These are phyloP conservation scores for Erucastrum elatum DNA, from an alignment of 345 rosid species.

Conservation along the genomic window DNA sequence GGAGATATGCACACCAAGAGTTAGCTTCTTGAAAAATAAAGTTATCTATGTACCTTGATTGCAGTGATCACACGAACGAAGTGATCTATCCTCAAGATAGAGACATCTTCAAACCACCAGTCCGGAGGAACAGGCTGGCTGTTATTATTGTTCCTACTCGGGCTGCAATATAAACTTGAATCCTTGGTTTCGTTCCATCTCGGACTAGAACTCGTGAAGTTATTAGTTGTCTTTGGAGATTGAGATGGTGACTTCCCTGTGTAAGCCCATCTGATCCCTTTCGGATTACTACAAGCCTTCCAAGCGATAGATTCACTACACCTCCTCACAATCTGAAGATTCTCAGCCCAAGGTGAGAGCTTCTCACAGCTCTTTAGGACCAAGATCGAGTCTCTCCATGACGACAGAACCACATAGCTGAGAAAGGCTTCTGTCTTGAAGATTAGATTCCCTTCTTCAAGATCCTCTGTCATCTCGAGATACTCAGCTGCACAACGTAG, in stretches of 20 bases:
- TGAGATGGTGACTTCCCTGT: neutral
- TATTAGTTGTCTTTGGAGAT: neutral
- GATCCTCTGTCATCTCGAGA: neutral
- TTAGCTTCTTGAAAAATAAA: neutral
- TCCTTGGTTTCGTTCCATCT: neutral
- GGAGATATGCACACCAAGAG: too few relatives aligned
- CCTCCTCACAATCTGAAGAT: neutral
- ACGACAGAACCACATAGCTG: neutral
- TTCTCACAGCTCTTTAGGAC: neutral
- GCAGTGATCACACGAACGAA: constrained; percentile 93
- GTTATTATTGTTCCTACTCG: neutral
- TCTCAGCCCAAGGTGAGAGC: neutral
- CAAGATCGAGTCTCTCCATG: neutral
- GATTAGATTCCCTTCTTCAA: neutral
- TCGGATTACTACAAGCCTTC: neutral
- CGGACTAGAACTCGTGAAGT: neutral
- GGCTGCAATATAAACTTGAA: neutral
- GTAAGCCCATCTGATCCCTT: neutral
- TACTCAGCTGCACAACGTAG: neutral
- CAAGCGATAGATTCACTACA: neutral
- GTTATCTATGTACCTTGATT: constrained; percentile 55
- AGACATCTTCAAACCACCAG: constrained; percentile 12
- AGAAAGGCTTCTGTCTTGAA: neutral
- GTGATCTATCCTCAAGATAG: constrained; percentile 91
- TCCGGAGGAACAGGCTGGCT: neutral